phyloP scores from a whole-genome alignment of 148 eudicot genomes.

The Cornus florida region DNA sequence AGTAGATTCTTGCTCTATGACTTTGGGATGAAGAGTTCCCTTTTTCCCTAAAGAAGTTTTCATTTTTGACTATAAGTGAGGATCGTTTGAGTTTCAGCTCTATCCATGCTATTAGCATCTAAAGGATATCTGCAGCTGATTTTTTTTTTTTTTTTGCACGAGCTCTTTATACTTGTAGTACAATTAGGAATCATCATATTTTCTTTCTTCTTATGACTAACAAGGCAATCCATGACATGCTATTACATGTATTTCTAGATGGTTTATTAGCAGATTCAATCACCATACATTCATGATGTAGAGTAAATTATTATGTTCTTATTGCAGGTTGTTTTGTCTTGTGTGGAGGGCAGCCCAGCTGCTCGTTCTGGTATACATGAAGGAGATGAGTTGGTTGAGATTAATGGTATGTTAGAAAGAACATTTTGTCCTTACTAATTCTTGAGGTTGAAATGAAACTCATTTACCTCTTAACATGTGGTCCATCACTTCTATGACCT shows the following conservation, averaged over 20 bases:
- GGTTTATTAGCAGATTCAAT: background rate
- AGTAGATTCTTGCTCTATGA: background rate
- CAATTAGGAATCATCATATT: background rate
- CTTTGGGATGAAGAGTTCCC: background rate
- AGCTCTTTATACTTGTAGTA: no score
- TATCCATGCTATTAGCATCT: no score
- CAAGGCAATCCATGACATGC: no score
- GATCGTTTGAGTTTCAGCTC: no score
- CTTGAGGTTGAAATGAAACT: background rate
- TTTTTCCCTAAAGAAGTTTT: no score
- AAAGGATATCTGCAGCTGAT: no score
- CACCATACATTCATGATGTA: background rate
- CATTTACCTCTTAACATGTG: background rate
- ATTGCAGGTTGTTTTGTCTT: conserved; percentile 73
- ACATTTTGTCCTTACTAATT: background rate
- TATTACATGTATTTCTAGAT: no score
- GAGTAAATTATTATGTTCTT: background rate
- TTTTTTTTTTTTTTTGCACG: no score
- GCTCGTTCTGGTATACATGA: conserved; percentile 88
- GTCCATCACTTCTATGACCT: background rate
- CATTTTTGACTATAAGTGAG: no score
- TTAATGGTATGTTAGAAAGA: conserved; percentile 53
- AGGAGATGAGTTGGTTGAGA: conserved; percentile 90
- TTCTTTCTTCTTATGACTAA: no score
- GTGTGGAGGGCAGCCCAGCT: conserved; percentile 88